Evolutionary conservation across 2,329 filamentous ascomycete genomes (phyloP), one percentile per base, ranked within the genome.

Genomic region (Fusarium secorum): DNA sequence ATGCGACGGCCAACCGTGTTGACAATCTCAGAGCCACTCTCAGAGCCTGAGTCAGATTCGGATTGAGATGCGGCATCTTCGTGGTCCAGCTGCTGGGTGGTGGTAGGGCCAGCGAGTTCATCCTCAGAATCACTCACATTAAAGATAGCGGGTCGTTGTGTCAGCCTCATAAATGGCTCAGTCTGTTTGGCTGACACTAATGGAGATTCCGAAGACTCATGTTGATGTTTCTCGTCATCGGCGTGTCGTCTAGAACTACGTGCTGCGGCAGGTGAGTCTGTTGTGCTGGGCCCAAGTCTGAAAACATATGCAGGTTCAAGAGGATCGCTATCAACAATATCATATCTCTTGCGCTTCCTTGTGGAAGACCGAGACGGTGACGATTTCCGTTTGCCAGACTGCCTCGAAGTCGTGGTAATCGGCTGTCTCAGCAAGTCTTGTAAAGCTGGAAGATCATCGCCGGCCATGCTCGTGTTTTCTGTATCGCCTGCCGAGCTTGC

Each of bases 1-100:
- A 91, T 88, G 55, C 83, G 82, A 56, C 79, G 84, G 38, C 81
- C 81, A 60, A 82, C 80, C 24, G 74, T 76, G 30, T 82, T 77
- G n/a, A 80, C 80, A 17, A 80, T 74, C 28, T 86, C 83, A 4
- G 80, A 79, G 7, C 84, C 85, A 53, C 79, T 83, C 38, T 70
- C 69, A 7, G 69, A 72, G 20, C 84, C 85, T 49, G 79, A 83
- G 8, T 79, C 79, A 14, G 81, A 79, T n/a, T 73, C 76, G 7
- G 75, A 71, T n/a, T 77, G 77, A 11, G 71, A 70, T 22, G 71
- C 76, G 22, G 57, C 64, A 30, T 57, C 65, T 24, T 65, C 68
- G 10, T 60, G 18, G 22, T 64, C 61, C 7, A 42, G 52, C 18
- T 32, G 53, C 20, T 42, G 30, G 20, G 33, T 54, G 20, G 41